These are phyloP conservation scores for Apiospora saccharicola DNA, from an alignment of 2,329 filamentous ascomycete species.

Conservation along the genomic window DNA sequence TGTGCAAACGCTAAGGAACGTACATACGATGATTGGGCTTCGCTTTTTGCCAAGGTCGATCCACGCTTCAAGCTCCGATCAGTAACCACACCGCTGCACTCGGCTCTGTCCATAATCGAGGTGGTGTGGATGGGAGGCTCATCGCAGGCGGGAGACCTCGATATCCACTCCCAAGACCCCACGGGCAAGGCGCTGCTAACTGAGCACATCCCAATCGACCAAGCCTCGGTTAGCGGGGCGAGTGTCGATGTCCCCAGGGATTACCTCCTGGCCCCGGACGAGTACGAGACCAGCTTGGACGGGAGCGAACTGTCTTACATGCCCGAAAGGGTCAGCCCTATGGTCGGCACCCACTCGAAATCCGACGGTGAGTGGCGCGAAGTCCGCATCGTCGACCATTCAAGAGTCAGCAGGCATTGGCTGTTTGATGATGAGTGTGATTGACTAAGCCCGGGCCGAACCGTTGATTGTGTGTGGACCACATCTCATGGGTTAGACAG, in stretches of 20 bases:
- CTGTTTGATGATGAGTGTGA: slow-evolving; percentile 5
- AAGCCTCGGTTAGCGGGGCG: neutral
- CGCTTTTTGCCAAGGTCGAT: slow-evolving; percentile 29
- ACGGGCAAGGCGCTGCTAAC: neutral
- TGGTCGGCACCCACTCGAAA: neutral
- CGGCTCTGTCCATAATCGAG: slow-evolving; percentile 30
- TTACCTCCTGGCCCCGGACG: neutral
- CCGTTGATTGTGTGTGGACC: neutral
- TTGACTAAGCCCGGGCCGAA: neutral
- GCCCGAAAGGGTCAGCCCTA: neutral
- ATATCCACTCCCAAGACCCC: neutral
- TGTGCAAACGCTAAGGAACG: slow-evolving; percentile 32
- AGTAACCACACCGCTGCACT: slow-evolving; percentile 28
- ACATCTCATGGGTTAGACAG: neutral
- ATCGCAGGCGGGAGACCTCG: neutral
- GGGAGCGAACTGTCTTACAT: neutral
- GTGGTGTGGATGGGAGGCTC: slow-evolving; percentile 25
- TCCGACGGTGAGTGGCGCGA: neutral
- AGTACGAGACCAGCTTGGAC: slow-evolving; percentile 8
- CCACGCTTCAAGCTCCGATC: slow-evolving; percentile 26
- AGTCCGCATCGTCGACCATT: neutral
- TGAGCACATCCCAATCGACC: neutral
- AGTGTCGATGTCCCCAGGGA: neutral
- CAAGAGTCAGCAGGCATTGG: neutral
- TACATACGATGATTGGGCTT: slow-evolving; percentile 29